Evolutionary conservation across 2,329 filamentous ascomycete species (phyloP).

Genomic region (Clonostachys byssicola): DNA sequence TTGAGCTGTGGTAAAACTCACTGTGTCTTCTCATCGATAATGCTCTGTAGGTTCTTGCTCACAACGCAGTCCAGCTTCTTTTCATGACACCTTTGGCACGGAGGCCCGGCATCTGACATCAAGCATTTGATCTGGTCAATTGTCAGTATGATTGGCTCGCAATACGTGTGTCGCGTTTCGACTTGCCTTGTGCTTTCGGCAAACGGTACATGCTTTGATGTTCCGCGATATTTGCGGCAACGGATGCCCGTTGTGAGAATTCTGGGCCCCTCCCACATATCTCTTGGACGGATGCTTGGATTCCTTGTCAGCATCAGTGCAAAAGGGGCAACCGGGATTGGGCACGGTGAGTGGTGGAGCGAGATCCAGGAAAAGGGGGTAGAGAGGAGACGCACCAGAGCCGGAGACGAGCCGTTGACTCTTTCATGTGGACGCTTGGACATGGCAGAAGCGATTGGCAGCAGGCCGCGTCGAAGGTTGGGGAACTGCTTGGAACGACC

Average conservation of each 20-base stretch:
- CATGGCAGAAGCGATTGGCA: too few relatives aligned
- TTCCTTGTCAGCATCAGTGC: too few relatives aligned
- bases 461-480: too few relatives aligned
- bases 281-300: too few relatives aligned
- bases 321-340: too few relatives aligned
- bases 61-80: slow-evolving; percentile 28
- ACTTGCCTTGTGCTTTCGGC: slow-evolving; percentile 31
- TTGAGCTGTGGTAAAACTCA: slow-evolving; percentile 9
- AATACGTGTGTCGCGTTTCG: not conserved
- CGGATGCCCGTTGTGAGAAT: not conserved
- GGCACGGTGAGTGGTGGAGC: too few relatives aligned
- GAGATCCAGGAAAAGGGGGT: too few relatives aligned
- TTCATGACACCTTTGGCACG: slow-evolving; percentile 29
- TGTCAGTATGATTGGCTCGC: not conserved
- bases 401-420: too few relatives aligned
- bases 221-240: slow-evolving; percentile 29
- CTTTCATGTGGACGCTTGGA: too few relatives aligned
- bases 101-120: slow-evolving; percentile 32
- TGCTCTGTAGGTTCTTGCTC: slow-evolving; percentile 33
- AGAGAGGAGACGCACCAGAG: too few relatives aligned
- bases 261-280: too few relatives aligned
- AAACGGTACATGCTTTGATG: slow-evolving; percentile 33
- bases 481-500: too few relatives aligned
- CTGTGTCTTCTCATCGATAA: slow-evolving; percentile 34
- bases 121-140: slow-evolving; percentile 29